Conservation (phyloP, 2,329 filamentous ascomycete species). For the Beauveria pseudobassiana region DNA sequence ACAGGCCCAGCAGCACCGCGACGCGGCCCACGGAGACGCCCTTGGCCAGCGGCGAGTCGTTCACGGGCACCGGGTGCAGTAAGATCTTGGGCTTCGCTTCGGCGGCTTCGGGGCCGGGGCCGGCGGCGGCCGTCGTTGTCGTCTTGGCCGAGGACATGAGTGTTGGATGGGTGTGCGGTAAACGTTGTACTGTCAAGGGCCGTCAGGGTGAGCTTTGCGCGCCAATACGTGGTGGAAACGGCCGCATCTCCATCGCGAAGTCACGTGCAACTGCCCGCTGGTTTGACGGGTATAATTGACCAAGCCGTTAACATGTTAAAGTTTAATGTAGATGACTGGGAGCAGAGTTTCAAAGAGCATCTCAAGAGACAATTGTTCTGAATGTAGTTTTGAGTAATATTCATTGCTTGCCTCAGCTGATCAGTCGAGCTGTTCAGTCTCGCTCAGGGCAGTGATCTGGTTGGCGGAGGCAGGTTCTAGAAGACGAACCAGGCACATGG, state of each 20-base stretch:
- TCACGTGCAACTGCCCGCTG: conserved; percentile 1
- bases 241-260: conserved; percentile 6
- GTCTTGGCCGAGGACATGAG: conserved; percentile 5
- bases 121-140: conserved; percentile 12
- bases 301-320: neutral
- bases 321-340: neutral
- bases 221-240: neutral
- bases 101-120: neutral
- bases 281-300: neutral
- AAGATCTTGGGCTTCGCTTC: conserved; percentile 22
- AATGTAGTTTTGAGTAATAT: neutral
- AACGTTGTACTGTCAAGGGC: too few relatives aligned
- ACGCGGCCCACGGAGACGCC: conserved; percentile 62
- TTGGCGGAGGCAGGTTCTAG: neutral
- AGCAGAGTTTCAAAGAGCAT: neutral
- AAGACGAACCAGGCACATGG: neutral
- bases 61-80: conserved; percentile 30
- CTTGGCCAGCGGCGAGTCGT: conserved; percentile 31
- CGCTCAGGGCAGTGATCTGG: neutral
- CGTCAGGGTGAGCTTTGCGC: neutral
- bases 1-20: conserved; percentile 55
- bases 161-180: neutral
- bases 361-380: neutral
- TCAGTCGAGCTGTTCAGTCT: neutral
- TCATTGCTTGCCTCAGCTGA: neutral